These are phyloP conservation scores for Blastomyces emzantsi DNA, from an alignment of 2,329 filamentous ascomycete species.

Conservation along the genomic window DNA sequence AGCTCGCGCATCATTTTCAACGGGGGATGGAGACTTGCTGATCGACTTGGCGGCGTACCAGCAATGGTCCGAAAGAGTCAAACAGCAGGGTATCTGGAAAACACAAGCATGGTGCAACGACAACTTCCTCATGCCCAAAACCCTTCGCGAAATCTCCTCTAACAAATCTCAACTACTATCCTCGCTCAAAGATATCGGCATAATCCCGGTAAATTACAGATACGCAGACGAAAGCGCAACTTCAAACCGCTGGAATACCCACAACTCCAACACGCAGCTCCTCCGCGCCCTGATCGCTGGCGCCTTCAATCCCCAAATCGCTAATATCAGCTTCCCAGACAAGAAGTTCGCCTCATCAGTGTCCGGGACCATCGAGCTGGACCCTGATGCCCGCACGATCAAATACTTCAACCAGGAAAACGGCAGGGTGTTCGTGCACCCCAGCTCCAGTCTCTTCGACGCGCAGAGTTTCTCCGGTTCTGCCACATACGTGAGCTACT, in stretches of 20 bases:
- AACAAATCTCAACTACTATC: conserved; percentile 79
- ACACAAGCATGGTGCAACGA: conserved; percentile 67
- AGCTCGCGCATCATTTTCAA: conserved; percentile 63
- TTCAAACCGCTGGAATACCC: conserved; percentile 31
- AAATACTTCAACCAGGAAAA: conserved; percentile 85
- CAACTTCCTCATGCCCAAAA: conserved; percentile 76
- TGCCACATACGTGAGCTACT: conserved; percentile 76
- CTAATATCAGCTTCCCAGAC: conserved; percentile 85
- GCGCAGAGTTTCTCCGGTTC: conserved; percentile 67
- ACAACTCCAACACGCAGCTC: conserved; percentile 39
- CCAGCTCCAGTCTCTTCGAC: conserved; percentile 76
- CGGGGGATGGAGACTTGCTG: conserved; percentile 74
- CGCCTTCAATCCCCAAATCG: conserved; percentile 75
- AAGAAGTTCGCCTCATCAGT: conserved; percentile 88
- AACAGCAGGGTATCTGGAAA: conserved; percentile 36
- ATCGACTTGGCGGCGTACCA: conserved; percentile 80
- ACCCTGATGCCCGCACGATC: conserved; percentile 85
- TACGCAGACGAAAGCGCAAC: conserved; percentile 22
- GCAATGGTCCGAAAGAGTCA: conserved; percentile 63
- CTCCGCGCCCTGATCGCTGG: conserved; percentile 63
- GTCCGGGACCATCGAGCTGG: conserved; percentile 81
- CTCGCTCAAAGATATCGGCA: conserved; percentile 75
- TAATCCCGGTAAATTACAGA: conserved; percentile 51
- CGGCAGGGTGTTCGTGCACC: conserved; percentile 86
- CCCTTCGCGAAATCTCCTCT: conserved; percentile 77